These are phyloP conservation scores for Fusarium sp. DNA, from an alignment of 2,329 filamentous ascomycete species.

Conservation along the genomic window DNA sequence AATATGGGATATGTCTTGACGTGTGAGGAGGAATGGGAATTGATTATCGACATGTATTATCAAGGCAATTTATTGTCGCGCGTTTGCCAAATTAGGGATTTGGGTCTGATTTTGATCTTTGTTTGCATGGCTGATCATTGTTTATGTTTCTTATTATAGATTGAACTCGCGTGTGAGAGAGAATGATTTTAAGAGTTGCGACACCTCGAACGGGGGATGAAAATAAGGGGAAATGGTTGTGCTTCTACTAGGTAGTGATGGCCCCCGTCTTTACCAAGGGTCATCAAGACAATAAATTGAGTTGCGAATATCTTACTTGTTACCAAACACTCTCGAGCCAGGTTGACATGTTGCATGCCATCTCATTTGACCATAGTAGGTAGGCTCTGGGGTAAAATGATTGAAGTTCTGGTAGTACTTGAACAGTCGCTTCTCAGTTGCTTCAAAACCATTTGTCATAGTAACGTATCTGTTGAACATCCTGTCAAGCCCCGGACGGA, in stretches of 20 bases:
- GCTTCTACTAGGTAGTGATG: neutral
- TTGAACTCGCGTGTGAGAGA: neutral
- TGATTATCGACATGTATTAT: constrained; percentile 40
- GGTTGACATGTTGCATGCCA: neutral
- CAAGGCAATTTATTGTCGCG: constrained; percentile 28
- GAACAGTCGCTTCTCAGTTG: neutral
- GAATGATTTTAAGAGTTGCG: too few relatives aligned
- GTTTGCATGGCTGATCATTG: neutral
- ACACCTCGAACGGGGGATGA: neutral
- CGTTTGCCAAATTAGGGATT: constrained; percentile 31
- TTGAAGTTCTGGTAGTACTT: neutral
- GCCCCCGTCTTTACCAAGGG: neutral
- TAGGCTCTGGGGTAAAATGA: neutral
- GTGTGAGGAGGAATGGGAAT: constrained; percentile 27
- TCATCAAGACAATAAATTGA: neutral
- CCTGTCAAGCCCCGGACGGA: neutral
- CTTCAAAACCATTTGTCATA: neutral
- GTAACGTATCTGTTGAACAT: neutral
- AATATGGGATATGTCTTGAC: constrained; percentile 31
- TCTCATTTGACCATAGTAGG: neutral
- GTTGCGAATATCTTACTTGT: neutral
- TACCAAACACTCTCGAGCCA: neutral
- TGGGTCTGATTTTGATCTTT: constrained; percentile 13
- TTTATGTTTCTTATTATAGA: neutral
- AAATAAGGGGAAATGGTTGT: neutral